These are phyloP conservation scores for Komagataella phaffii DNA, from an alignment of 805 yeast genomes.

Conservation along the genomic window DNA sequence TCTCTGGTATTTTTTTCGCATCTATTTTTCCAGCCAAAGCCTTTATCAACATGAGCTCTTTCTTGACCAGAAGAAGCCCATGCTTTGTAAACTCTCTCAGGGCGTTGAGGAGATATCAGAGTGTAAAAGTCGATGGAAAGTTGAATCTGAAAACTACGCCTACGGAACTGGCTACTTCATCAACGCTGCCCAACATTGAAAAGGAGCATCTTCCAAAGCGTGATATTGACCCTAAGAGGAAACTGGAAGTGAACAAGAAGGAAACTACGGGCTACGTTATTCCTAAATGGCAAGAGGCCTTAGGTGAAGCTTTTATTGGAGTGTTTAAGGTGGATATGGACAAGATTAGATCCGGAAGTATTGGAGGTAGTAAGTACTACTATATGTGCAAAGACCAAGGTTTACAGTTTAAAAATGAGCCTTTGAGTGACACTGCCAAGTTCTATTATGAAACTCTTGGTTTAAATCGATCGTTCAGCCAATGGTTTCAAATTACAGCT, in stretches of 20 bases:
- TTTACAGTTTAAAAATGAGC: slow-evolving; percentile 60
- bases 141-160: slow-evolving; percentile 8
- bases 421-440: slow-evolving; percentile 55
- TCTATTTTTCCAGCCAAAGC: background rate
- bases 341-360: slow-evolving; percentile 81
- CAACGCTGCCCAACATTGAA: slow-evolving; percentile 19
- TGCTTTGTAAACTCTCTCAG: background rate
- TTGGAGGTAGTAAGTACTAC: slow-evolving; percentile 82
- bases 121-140: background rate
- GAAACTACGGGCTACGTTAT: slow-evolving; percentile 18
- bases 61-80: background rate
- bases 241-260: slow-evolving; percentile 14
- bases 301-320: slow-evolving; percentile 55
- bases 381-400: slow-evolving; percentile 83
- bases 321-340: slow-evolving; percentile 79
- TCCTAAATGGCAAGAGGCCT: slow-evolving; percentile 35
- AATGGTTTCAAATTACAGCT: slow-evolving; percentile 88
- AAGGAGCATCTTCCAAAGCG: slow-evolving; percentile 20
- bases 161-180: slow-evolving; percentile 15
- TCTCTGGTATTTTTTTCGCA: background rate
- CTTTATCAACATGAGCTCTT: background rate
- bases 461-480: slow-evolving; percentile 80
- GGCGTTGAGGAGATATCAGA: background rate
- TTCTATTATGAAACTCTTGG: slow-evolving; percentile 80
- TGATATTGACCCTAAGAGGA: slow-evolving; percentile 19